Evolutionary conservation across 495 filamentous ascomycete species (phyloP).

Genomic region (Staphylotrichum tortipilum): DNA sequence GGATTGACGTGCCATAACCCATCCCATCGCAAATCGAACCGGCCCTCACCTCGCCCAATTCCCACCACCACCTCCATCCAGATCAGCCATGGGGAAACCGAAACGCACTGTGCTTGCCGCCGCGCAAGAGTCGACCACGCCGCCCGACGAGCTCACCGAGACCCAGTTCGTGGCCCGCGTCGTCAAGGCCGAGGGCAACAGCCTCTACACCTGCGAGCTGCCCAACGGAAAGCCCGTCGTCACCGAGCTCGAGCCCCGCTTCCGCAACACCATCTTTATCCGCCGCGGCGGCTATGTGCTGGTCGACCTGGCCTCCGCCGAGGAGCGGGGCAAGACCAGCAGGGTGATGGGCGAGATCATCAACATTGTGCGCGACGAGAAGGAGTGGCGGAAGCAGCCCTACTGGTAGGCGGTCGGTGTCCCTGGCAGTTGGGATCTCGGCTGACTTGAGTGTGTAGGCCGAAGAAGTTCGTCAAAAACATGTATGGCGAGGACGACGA

Average conservation of each 20-base stretch:
- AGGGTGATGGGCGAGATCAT: slow-evolving; percentile 83
- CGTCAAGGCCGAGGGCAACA: slow-evolving; percentile 77
- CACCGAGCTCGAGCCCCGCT: slow-evolving; percentile 69
- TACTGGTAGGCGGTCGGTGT: slow-evolving; percentile 59
- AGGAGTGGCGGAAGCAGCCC: slow-evolving; percentile 77
- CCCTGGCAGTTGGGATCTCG: neutral
- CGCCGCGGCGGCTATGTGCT: slow-evolving; percentile 79
- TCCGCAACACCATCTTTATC: slow-evolving; percentile 87
- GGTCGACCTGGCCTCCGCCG: slow-evolving; percentile 56
- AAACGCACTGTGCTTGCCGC: slow-evolving; percentile 66
- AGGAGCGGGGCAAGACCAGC: slow-evolving; percentile 61
- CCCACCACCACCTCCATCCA: neutral
- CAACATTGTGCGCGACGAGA: slow-evolving; percentile 87
- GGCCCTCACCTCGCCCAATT: too few relatives aligned
- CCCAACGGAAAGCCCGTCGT: slow-evolving; percentile 50
- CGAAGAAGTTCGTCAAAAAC: slow-evolving; percentile 65
- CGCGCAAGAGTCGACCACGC: slow-evolving; percentile 63
- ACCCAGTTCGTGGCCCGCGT: slow-evolving; percentile 66
- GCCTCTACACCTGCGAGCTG: slow-evolving; percentile 65
- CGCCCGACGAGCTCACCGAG: slow-evolving; percentile 55
- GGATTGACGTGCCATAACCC: too few relatives aligned
- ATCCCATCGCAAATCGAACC: too few relatives aligned
- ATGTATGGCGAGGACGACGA: slow-evolving; percentile 54
- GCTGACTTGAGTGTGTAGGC: slow-evolving; percentile 45
- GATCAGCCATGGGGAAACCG: slow-evolving; percentile 56